Conservation (phyloP, 202 grass and related monocot genomes). For the Zizania palustris region DNA sequence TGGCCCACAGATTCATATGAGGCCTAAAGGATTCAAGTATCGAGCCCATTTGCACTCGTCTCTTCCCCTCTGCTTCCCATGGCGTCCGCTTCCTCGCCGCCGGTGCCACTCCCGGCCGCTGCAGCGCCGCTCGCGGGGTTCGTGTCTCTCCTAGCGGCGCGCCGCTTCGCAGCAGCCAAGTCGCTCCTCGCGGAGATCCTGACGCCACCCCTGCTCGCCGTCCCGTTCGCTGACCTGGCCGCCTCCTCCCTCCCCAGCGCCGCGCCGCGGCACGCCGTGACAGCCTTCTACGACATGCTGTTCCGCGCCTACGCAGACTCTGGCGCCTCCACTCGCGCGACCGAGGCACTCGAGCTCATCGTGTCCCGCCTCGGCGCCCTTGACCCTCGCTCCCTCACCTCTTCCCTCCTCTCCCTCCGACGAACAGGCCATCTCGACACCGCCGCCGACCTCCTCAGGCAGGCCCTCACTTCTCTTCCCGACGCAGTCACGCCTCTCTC, state of each 20-base stretch:
- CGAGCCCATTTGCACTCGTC: background rate
- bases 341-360: slow-evolving; percentile 59
- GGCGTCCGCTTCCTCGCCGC: background rate
- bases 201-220: slow-evolving; percentile 33
- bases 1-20: too few relatives aligned
- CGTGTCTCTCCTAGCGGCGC: slow-evolving; percentile 51
- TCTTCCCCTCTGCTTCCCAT: background rate
- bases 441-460: slow-evolving; percentile 50
- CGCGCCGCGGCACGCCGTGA: slow-evolving; percentile 40
- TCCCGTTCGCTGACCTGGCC: slow-evolving; percentile 56
- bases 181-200: slow-evolving; percentile 50
- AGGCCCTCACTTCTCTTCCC: slow-evolving; percentile 36
- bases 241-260: slow-evolving; percentile 39
- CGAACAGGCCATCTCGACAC: slow-evolving; percentile 46
- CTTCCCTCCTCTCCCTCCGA: slow-evolving; percentile 70
- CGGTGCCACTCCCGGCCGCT: background rate
- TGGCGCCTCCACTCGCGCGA: slow-evolving; percentile 41
- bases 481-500: slow-evolving; percentile 51
- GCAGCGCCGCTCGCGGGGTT: slow-evolving; percentile 35
- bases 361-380: slow-evolving; percentile 60
- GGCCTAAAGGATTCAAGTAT: too few relatives aligned
- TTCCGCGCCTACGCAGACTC: slow-evolving; percentile 73
- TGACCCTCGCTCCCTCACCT: slow-evolving; percentile 66
- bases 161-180: slow-evolving; percentile 56
- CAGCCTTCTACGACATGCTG: slow-evolving; percentile 73